Evolutionary conservation across 2,329 filamentous ascomycete species (phyloP).

Genomic region (Nemania sp.): DNA sequence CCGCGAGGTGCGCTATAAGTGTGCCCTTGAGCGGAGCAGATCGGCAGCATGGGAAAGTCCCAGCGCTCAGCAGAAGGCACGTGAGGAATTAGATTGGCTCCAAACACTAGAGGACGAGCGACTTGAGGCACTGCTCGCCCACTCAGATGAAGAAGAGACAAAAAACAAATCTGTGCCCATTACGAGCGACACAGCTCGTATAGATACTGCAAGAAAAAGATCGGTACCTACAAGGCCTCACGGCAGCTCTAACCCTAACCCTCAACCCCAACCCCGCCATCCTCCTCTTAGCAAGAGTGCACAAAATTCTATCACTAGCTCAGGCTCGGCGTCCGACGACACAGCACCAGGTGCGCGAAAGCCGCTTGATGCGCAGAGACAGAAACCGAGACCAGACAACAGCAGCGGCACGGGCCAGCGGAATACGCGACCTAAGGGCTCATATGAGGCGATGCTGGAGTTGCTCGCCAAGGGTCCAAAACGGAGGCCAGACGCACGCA

Average conservation of each 20-base stretch:
- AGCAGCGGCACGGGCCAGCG: not conserved
- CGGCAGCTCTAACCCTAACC: not conserved
- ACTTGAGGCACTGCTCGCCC: constrained; percentile 18
- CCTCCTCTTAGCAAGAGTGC: not conserved
- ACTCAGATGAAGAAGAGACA: constrained; percentile 11
- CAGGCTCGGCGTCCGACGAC: not conserved
- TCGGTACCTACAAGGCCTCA: not conserved
- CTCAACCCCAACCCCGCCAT: not conserved
- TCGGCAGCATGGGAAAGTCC: constrained; percentile 37
- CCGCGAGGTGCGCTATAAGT: constrained; percentile 33
- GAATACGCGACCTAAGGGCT: constrained; percentile 14
- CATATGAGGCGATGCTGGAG: constrained; percentile 29
- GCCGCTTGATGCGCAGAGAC: not conserved
- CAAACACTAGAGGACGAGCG: constrained; percentile 30
- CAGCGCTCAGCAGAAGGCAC: constrained; percentile 27
- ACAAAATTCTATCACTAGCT: not conserved
- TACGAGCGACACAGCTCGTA: not conserved
- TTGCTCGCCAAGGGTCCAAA: constrained; percentile 21
- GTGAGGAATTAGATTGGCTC: constrained; percentile 29
- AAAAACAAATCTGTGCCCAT: not conserved
- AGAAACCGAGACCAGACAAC: not conserved
- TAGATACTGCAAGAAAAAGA: not conserved
- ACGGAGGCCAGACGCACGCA: constrained; percentile 1
- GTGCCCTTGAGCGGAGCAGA: constrained; percentile 39
- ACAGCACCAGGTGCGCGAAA: not conserved